Conservation (phyloP, 2,329 filamentous ascomycete genomes). For the Dactylellina sp. region DNA sequence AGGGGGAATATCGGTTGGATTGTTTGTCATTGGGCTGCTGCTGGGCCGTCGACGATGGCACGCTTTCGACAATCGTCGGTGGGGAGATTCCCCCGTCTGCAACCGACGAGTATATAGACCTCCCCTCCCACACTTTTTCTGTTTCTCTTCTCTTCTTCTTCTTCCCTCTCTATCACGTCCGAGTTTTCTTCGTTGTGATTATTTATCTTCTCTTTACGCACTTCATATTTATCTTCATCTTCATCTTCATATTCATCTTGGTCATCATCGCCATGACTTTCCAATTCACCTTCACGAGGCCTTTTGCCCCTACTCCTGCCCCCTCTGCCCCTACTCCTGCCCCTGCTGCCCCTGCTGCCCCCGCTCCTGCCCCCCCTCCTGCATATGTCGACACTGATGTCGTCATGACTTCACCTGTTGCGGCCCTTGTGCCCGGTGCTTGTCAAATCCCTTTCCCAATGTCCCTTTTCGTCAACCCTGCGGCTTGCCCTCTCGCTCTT, state of each 20-base stretch:
- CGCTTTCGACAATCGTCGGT: no score
- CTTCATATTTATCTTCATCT: no score
- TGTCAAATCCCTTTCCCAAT: background rate
- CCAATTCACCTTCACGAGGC: slow-evolving; percentile 7
- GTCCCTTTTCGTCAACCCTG: background rate
- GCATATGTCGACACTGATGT: background rate
- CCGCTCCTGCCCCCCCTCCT: slow-evolving; percentile 1
- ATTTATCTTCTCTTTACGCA: background rate
- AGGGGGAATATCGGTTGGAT: no score
- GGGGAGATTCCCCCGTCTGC: no score
- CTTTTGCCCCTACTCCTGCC: background rate
- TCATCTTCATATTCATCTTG: no score
- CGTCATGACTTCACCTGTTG: no score
- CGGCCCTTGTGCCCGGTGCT: background rate
- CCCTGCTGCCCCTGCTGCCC: slow-evolving; percentile 1
- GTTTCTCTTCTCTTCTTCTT: slow-evolving; percentile 12
- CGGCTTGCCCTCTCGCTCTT: background rate
- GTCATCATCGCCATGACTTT: slow-evolving; percentile 4
- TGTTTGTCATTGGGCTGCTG: no score
- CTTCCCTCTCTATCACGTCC: slow-evolving; percentile 19
- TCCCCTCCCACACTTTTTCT: no score
- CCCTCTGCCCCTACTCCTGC: background rate
- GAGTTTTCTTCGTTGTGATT: slow-evolving; percentile 11
- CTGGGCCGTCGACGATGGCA: no score
- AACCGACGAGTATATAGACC: no score